Evolutionary conservation across 768 basidiomycete species (phyloP).

Genomic region (Boletus subparvulus): DNA sequence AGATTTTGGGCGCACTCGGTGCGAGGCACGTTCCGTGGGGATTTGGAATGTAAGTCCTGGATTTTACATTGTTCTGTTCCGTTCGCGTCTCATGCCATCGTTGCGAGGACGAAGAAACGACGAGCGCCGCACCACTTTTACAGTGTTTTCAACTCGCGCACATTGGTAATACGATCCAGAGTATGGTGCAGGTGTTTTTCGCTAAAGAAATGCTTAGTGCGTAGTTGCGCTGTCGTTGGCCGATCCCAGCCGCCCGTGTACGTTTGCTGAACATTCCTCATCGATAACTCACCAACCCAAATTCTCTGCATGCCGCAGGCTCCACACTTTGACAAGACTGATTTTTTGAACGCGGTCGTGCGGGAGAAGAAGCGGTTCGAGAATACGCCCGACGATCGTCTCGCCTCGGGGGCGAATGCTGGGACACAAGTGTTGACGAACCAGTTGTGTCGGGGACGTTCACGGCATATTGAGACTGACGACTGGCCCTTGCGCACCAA

Average conservation of each 20-base stretch:
- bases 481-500: too few species aligned
- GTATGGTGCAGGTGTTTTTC: slow-evolving; percentile 97
- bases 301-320: slow-evolving; percentile 43
- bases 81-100: neutral
- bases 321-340: slow-evolving; percentile 86
- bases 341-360: slow-evolving; percentile 90
- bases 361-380: slow-evolving; percentile 98
- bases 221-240: slow-evolving; percentile 17
- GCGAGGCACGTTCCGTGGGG: slow-evolving; percentile 80
- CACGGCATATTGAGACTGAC: too few species aligned
- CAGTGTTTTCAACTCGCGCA: slow-evolving; percentile 99
- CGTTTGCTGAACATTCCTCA: neutral
- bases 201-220: slow-evolving; percentile 82
- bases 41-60: slow-evolving; percentile 62
- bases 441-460: slow-evolving; percentile 53
- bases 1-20: slow-evolving; percentile 74
- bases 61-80: neutral
- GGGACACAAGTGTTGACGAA: slow-evolving; percentile 96
- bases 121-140: slow-evolving; percentile 85
- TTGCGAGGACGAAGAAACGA: slow-evolving; percentile 73
- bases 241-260: neutral
- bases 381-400: slow-evolving; percentile 86
- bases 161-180: slow-evolving; percentile 95
- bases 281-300: neutral
- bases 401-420: slow-evolving; percentile 90